Percentiles rank a stretch among this genome's conserved stretches.
These are phyloP conservation scores for Penicillium sp. DNA, from an alignment of 2,329 filamentous ascomycete genomes.

Conservation along the genomic window DNA sequence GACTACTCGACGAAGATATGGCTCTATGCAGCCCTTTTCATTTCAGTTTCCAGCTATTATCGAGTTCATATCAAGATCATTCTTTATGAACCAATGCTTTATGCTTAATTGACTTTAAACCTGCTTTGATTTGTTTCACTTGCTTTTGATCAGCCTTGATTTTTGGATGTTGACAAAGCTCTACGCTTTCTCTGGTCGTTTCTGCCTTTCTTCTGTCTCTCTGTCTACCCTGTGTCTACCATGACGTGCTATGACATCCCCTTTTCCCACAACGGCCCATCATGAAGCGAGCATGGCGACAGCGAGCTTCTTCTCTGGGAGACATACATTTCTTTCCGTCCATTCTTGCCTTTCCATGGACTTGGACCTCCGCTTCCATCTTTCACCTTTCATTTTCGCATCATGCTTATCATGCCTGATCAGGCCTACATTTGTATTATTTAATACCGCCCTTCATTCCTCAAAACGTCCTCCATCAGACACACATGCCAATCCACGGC, in stretches of 20 bases:
- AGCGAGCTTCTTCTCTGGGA: not conserved
- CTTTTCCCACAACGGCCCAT: slow-evolving; percentile 13
- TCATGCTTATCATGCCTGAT: not conserved
- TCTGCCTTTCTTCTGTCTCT: slow-evolving; percentile 3
- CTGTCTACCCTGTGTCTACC: not conserved
- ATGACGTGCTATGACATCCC: slow-evolving; percentile 18
- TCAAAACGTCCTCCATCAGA: not conserved
- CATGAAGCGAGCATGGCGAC: not conserved
- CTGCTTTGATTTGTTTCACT: not conserved
- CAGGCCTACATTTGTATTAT: slow-evolving; percentile 13
- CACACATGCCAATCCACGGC: not conserved
- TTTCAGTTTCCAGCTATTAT: not conserved
- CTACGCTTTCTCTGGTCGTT: not conserved
- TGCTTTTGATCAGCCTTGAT: not conserved
- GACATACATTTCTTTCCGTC: not conserved
- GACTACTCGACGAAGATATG: slow-evolving; percentile 23
- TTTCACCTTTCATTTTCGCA: not conserved
- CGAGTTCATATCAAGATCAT: not conserved
- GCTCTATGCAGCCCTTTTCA: slow-evolving; percentile 9
- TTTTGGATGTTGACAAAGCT: not conserved
- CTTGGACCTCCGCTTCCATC: not conserved
- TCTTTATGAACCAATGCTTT: not conserved
- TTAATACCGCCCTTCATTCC: slow-evolving; percentile 13
- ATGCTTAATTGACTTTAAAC: slow-evolving; percentile 1
- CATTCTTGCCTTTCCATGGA: not conserved